Evolutionary conservation across 805 yeast species (phyloP), one percentile per base, ranked within the genome.

Genomic region (Yarrowia porcina): DNA sequence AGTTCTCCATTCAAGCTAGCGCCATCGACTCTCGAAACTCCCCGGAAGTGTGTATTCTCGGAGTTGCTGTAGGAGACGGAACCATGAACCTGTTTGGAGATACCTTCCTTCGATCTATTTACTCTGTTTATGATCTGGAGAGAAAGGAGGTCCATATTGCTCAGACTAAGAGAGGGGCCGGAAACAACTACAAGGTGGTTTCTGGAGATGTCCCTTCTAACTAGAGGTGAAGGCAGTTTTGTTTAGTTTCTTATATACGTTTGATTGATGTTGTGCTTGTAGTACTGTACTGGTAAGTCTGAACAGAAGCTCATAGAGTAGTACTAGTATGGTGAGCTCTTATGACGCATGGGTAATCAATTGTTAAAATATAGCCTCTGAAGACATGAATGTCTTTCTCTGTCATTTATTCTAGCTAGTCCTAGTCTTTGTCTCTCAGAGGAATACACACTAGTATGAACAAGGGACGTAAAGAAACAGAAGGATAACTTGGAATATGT

Each of bases 31-130:
- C 39, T 7, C 33, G 12, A 10, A 32, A 21, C 56, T 49, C 56
- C 10, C 20, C 15, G 10, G 0, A 20, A 5, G 11, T 32, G n/a
- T 49, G 56, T 5, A 4, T 49, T 23, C 23, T 49, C 23, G 56
- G 56, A 9, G 39, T 49, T n/a, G 30, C 20, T 3, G 7, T 13
- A 7, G 56, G 39, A 6, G 39, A 32, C 15, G 64, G 73, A 67
- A 20, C 42, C 21, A 49, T 32, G 56, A 49, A 49, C 39, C 56
- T 32, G 6, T 49, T 49, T 18, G 56, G 56, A 21, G 56, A 49
- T n/a, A 49, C 56, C 10, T 49, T 49, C 39, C 28, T 49, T 28
- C 39, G 56, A 49, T 20, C 39, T 15, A 13, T 49, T 20, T 49
- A 49, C 39, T 21, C 56, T 18, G 56, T 49, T 13, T 49, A 49